Base-by-base conservation (phyloP, 495 filamentous ascomycete genomes). In the Annulohypoxylon nitens region DNA sequence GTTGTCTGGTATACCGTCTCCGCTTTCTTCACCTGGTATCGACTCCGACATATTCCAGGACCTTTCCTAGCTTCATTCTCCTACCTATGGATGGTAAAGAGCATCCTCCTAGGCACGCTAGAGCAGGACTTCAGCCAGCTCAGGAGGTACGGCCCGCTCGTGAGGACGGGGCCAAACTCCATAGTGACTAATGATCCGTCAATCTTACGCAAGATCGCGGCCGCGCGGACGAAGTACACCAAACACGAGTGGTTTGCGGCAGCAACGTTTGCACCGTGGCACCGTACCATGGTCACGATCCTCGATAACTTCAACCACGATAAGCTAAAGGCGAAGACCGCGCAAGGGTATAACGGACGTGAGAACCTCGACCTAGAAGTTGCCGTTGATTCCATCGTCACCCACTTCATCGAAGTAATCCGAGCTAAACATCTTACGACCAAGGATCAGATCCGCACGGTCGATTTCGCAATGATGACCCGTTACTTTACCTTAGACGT, bases 401-500 rank as follows among this genome's bases (percentile, higher is more conserved):
- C 58, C 3, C 57, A 73, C 5, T 73, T 85, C 2, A 58, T 85
- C 33, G 55, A 75, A 3, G 76, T 85, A 7, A 77, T 86, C 18
- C 59, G 76, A 4, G 61, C 48, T n/a, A 82, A 83, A 51, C 83
- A 85, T 65, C 26, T 82, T 11, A 81, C 82, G 3, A 78, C 75
- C 0, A 60, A 64, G n/a, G 51, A 68, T 1, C 48, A 73, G 4
- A 76, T 64, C 34, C 66, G 72, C 41, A 75, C 77, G 0, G 30
- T 85, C n/a, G 83, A 86, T 51, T 72, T 87, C 26, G 78, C 76
- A 0, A 69, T 34, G 3, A 66, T 81, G 12, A 70, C 75, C 0
- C 78, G 79, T 18, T 85, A 73, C 62, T 81, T 86, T 51, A 86
- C 84, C 0, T 60, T 85, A 12, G 85, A 87, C 61, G 78, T 83